Base-by-base conservation (phyloP, 805 yeast genomes). In the Maudiozyma barnettii region DNA sequence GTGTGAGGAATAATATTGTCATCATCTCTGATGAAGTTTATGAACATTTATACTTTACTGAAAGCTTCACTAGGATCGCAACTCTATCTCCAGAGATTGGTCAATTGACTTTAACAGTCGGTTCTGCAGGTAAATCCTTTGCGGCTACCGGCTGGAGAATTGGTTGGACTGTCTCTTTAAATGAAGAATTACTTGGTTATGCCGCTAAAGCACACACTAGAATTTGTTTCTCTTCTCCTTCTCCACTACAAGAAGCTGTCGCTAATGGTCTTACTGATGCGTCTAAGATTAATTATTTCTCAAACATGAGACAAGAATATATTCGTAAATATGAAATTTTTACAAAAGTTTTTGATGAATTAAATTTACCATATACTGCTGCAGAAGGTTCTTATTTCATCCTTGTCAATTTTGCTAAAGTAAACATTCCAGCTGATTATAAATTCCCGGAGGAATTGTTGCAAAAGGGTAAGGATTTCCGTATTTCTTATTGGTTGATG, bases 121-220 rank as follows among this genome's bases (percentile, higher is more conserved):
- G 98, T 1, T 87, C 96, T 26, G 99, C 97, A 6, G 99, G 99
- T 53, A 93, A 93, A 67, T 81, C 96, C 0, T 93, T 93, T 70
- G 95, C 96, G n/a, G 96, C 96, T 40, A 93, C 99, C 12, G 99
- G 99, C 46, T 93, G 98, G 97, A 82, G 99, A 72, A 78, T 93
- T 45, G 99, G 99, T 46, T 93, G 95, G 95, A 75, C 91, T 36
- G 81, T 90, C 51, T 98, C 96, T 6, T 41, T 54, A 44, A 82
- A 85, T 46, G 74, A 84, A n/a, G 85, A 84, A 29, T 71, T 90
- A 54, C 73, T 93, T 57, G 80, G 83, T 54, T 87, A 85, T 61
- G 95, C 82, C 5, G 75, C 88, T 6, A 77, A 84, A 22, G 98
- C 98, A 0, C 96, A 93, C 66, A 88, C 96, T 1, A 78, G 99